Base-by-base conservation (phyloP, 495 filamentous ascomycete genomes). In the Niebla homalea region DNA sequence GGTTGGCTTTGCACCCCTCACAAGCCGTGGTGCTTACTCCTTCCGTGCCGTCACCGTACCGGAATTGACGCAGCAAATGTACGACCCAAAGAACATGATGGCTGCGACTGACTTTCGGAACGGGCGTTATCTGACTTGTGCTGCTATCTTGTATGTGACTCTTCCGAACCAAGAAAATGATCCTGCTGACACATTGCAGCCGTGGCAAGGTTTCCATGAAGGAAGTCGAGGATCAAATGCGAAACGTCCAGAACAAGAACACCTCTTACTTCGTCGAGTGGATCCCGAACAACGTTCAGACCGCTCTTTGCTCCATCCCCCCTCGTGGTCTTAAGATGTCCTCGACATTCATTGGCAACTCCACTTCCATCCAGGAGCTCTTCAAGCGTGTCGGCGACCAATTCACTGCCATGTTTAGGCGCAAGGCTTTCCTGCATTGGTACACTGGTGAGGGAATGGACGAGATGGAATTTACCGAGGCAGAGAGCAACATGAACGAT, bases 31-130 rank as follows among this genome's bases (percentile, higher is more conserved):
- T 63, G 80, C 89, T 61, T 65, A 89, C 78, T 83, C 82, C 54
- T 99, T 97, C 92, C 93, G 92, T 66, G 89, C 93, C 56, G 83
- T 99, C 68, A 86, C 81, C 64, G 92, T 99, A 53, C 92, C 93
- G 32, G 92, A 99, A 78, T 79, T 99, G 70, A 99, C 92, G 64
- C 92, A 99, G 77, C 92, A 99, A 72, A 99, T 99, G 89, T 99
- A 87, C 77, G 92, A 99, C 77, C 92, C 92, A 64, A 99, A 99
- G 86, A 99, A 99, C 81, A 99, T 99, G 92, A 99, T 99, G 92
- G 92, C 92, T 71, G 92, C 92, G 50, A 92, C 89, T 48, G 92
- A 99, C 76, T 99, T 99, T 85, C 84, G 92, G 61, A 99, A 99
- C 69, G 92, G 92, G 63, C 93, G 92, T 57, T 99, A 99, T 75